phyloP scores from a whole-genome alignment of 1,284 basidiomycete species.

The Blastosporella zonata region DNA sequence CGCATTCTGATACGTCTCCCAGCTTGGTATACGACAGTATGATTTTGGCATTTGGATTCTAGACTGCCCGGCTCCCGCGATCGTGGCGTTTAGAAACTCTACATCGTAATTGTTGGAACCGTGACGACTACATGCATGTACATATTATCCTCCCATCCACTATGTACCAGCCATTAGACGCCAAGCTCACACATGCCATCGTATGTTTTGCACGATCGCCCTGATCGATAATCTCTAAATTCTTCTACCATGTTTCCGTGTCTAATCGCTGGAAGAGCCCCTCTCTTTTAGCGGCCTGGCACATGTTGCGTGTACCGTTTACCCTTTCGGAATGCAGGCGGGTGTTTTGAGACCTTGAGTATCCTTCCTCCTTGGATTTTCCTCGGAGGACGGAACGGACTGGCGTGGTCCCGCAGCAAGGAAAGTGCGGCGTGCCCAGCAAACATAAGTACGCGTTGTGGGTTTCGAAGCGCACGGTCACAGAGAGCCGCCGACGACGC shows the following conservation, averaged over 20 bases:
- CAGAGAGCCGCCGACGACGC: too few relatives aligned
- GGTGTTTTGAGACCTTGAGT: neutral
- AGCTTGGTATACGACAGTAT: neutral
- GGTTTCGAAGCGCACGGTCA: too few relatives aligned
- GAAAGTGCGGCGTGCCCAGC: neutral
- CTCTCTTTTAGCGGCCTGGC: neutral
- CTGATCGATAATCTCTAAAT: neutral
- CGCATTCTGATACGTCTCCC: neutral
- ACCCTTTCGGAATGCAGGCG: neutral
- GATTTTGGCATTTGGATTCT: neutral
- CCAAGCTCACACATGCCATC: too few relatives aligned
- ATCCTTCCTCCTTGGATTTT: neutral
- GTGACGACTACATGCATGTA: conserved; percentile 1
- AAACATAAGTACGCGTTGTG: too few relatives aligned
- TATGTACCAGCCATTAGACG: neutral
- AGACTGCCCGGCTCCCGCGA: neutral
- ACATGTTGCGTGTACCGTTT: neutral
- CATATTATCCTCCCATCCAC: neutral
- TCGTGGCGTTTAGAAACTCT: conserved; percentile 4
- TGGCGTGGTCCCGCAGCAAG: neutral
- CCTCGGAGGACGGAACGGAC: neutral
- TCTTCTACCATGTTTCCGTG: neutral
- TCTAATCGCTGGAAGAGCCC: neutral
- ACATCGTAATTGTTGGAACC: neutral
- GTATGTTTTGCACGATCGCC: neutral